phyloP scores from a whole-genome alignment of 2,329 filamentous ascomycete species.

The Xylaria sp. region DNA sequence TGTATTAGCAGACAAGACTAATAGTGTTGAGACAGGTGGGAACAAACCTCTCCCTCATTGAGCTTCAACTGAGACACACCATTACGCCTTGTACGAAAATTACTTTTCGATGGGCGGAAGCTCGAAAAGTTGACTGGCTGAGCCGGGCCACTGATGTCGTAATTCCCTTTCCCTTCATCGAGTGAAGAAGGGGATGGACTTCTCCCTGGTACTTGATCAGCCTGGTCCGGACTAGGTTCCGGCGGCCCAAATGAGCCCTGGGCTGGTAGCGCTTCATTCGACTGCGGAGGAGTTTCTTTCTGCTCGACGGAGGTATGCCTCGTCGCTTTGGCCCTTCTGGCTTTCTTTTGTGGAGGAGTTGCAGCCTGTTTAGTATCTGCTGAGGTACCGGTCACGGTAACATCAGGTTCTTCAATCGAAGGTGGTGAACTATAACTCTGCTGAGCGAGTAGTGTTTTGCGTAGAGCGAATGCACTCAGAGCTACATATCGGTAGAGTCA shows the following conservation, averaged over 20 bases:
- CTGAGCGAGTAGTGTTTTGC: constrained; percentile 53
- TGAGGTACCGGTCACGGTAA: not conserved
- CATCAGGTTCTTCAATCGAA: constrained; percentile 11
- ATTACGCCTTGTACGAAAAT: constrained; percentile 43
- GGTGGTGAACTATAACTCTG: constrained; percentile 29
- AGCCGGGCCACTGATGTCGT: constrained; percentile 18
- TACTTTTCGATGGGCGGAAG: constrained; percentile 46
- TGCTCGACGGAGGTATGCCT: constrained; percentile 4
- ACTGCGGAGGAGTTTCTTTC: not conserved
- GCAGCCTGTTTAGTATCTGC: constrained; percentile 10
- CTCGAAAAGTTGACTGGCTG: constrained; percentile 44
- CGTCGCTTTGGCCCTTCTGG: constrained; percentile 31
- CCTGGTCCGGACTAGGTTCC: not conserved
- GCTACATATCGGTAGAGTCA: constrained; percentile 44
- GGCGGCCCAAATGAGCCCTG: constrained; percentile 1
- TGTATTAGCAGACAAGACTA: constrained; percentile 22
- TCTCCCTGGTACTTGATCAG: not conserved
- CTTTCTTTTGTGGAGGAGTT: constrained; percentile 34
- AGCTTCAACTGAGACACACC: constrained; percentile 44
- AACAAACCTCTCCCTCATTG: constrained; percentile 48
- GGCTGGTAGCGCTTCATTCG: not conserved
- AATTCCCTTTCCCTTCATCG: constrained; percentile 22
- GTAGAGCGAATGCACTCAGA: constrained; percentile 59
- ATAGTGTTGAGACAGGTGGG: constrained; percentile 26
- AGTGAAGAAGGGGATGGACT: constrained; percentile 31